phyloP scores from a whole-genome alignment of 2,329 filamentous ascomycete species.

The Talaromyces pinophilus region DNA sequence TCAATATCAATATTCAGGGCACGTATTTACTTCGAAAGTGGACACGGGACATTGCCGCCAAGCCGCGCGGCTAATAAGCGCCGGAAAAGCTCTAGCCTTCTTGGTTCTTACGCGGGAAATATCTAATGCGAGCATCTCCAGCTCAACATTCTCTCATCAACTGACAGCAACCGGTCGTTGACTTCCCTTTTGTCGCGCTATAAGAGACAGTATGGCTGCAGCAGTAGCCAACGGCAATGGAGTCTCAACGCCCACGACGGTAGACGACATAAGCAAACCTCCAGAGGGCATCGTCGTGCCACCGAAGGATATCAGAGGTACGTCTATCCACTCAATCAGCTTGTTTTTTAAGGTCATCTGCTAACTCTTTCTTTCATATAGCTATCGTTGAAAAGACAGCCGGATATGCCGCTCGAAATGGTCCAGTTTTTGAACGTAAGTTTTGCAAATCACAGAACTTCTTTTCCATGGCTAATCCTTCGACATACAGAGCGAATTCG shows the following conservation, averaged over 20 bases:
- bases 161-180: conserved; percentile 8
- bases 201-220: conserved; percentile 38
- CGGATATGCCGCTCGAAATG: conserved; percentile 75
- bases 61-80: conserved; percentile 17
- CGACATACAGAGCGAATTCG: conserved; percentile 66
- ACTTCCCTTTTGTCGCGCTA: neutral
- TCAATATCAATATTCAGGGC: neutral
- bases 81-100: neutral
- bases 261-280: conserved; percentile 69
- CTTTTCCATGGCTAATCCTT: conserved; percentile 1
- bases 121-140: conserved; percentile 10
- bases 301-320: conserved; percentile 75
- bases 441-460: neutral
- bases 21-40: neutral
- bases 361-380: conserved; percentile 36
- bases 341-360: conserved; percentile 15
- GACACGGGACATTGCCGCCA: neutral
- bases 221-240: conserved; percentile 42
- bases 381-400: conserved; percentile 89
- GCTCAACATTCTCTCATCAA: neutral
- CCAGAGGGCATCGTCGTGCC: conserved; percentile 84
- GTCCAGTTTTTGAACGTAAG: conserved; percentile 61
- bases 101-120: conserved; percentile 7
- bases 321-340: conserved; percentile 24
- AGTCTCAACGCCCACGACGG: conserved; percentile 37